Base-by-base conservation (phyloP, 2,329 filamentous ascomycete species). In the Colletotrichum incanum region DNA sequence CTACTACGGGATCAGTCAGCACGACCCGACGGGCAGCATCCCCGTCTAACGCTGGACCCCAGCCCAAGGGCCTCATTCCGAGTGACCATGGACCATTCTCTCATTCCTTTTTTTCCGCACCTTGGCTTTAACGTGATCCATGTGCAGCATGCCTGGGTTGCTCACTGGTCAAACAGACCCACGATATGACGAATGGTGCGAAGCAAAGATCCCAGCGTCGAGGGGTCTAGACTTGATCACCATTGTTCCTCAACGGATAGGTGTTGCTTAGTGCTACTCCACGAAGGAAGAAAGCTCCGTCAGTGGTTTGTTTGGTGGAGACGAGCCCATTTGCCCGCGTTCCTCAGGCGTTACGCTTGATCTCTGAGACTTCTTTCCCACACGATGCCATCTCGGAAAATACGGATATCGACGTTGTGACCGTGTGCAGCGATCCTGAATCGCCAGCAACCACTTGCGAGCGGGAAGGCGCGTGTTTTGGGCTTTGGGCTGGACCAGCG, bases 321-420 rank as follows among this genome's bases (percentile, higher is more conserved):
- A 64, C 54, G 59, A 70, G 54, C 49, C 65, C 65, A 49, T 64
- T 31, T 60, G 45, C 39, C 59, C 37, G 59, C 70, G 63, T 69
- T 70, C 54, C 70, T 70, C 65, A 55, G 60, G 70, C 70, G 70
- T 69, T 72, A 72, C 70, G 70, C 70, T 43, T 69, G 60, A 54
- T 69, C 47, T 63, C 64, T 45, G 56, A 47, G 39, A 43, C 39
- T 23, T 39, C 26, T 56, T 41, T 58, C 56, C 56, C 41, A 49
- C 41, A 50, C 50, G 49, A 72, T 69, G 69, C 26, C 65, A 55
- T 72, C 20, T 55, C 39, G 54, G 60, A 55, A 60, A 60, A 64
- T 23, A 56, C 31, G 59, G 59, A 55, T n/a, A 37, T 72, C 59
- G 39, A 58, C 58, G 52, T 59, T 45, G 49, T 39, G 49, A 23